Conservation (phyloP, 345 rosid species). For the Populus davidiana region DNA sequence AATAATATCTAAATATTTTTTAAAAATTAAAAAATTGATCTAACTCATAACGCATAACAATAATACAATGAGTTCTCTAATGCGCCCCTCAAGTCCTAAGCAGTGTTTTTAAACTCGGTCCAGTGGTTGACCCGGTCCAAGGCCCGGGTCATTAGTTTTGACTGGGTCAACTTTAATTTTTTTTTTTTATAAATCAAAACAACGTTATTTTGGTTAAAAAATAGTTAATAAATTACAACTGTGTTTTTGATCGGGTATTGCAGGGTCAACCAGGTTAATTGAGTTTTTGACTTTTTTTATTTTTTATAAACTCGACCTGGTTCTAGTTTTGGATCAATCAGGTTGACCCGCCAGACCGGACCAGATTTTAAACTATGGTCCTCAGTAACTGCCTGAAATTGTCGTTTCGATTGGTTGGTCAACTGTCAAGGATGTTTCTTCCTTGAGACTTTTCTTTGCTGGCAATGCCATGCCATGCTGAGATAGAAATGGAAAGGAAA, state of each 20-base stretch:
- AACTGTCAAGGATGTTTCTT: neutral
- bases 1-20: too few relatives aligned
- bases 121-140: rapidly evolving
- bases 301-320: rapidly evolving
- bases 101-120: rapidly evolving
- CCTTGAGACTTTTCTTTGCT: neutral
- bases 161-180: too few relatives aligned
- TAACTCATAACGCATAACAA: too few relatives aligned
- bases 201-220: too few relatives aligned
- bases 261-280: rapidly evolving
- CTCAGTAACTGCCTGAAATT: neutral
- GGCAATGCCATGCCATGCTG: neutral
- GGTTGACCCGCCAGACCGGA: rapidly evolving
- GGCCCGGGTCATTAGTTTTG: rapidly evolving
- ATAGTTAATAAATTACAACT: rapidly evolving
- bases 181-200: too few relatives aligned
- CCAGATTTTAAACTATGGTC: neutral
- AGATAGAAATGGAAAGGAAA: too few relatives aligned
- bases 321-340: rapidly evolving
- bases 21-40: too few relatives aligned
- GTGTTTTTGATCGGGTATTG: rapidly evolving
- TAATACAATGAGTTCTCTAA: too few relatives aligned
- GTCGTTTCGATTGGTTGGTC: neutral
- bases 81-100: too few relatives aligned
- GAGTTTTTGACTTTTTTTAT: too few relatives aligned